Percentiles rank a stretch among this genome's conserved stretches.
Evolutionary conservation across 2,329 filamentous ascomycete species (phyloP).

Genomic region (Xylaria arbuscula): DNA sequence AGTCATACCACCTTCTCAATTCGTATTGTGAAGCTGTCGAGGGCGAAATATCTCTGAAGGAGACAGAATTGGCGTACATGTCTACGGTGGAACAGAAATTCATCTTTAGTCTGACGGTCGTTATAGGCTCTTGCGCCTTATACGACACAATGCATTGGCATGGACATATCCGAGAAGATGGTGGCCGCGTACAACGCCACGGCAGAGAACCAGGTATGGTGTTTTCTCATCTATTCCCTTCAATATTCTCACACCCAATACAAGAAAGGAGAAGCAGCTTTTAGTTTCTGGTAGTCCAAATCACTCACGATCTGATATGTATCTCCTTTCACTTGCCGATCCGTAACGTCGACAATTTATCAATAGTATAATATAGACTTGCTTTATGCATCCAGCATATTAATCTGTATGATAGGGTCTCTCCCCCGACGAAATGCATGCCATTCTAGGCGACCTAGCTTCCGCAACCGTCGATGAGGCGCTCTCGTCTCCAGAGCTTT

Average conservation of each 20-base stretch:
- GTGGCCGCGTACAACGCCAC: conserved; percentile 72
- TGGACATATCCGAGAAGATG: conserved; percentile 80
- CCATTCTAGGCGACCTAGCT: conserved; percentile 68
- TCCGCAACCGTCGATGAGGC: conserved; percentile 58
- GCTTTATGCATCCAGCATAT: not conserved
- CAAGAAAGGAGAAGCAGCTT: not conserved
- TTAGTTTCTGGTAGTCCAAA: too few relatives aligned
- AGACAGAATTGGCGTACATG: too few relatives aligned
- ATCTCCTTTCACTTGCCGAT: not conserved
- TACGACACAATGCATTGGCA: conserved; percentile 70
- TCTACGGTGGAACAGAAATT: not conserved
- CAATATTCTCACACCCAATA: not conserved
- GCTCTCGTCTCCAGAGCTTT: conserved; percentile 71
- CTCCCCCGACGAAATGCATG: conserved; percentile 63
- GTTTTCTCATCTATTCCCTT: not conserved
- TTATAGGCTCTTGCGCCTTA: conserved; percentile 69
- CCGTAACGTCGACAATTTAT: not conserved
- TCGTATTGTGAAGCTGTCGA: not conserved
- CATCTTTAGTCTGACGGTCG: conserved; percentile 6
- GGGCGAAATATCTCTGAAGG: not conserved
- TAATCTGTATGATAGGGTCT: conserved; percentile 56
- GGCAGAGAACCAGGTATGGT: conserved; percentile 63
- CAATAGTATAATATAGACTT: not conserved
- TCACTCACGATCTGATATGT: not conserved
- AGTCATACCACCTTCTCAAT: not conserved